Evolutionary conservation across 192 early-diverging fungal genomes (phyloP).

Genomic region (Coemansia aciculifera): DNA sequence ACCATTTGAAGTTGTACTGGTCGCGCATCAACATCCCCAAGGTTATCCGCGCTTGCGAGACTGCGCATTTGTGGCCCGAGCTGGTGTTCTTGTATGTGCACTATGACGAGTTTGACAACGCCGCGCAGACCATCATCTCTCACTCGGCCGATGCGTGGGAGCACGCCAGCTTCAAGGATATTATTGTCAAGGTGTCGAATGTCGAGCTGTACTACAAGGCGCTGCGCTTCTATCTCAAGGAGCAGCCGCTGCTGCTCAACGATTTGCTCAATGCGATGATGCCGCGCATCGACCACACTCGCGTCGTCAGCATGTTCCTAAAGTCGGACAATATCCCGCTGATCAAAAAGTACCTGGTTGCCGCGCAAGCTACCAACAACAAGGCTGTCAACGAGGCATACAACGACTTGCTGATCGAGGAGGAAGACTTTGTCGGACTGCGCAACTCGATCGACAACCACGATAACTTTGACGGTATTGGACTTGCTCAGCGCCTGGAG

Average conservation of each 20-base stretch:
- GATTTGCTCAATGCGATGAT: slow-evolving; percentile 89
- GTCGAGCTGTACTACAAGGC: slow-evolving; percentile 99
- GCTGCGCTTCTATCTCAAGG: slow-evolving; percentile 92
- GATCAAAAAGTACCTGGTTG: slow-evolving; percentile 93
- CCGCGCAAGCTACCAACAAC: slow-evolving; percentile 94
- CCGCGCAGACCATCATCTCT: slow-evolving; percentile 91
- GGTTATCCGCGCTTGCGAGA: slow-evolving; percentile 93
- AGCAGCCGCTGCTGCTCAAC: slow-evolving; percentile 92
- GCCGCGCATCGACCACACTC: slow-evolving; percentile 92
- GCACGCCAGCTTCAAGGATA: slow-evolving; percentile 94
- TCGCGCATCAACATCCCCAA: slow-evolving; percentile 99
- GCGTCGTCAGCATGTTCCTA: slow-evolving; percentile 95
- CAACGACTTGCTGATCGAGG: slow-evolving; percentile 96
- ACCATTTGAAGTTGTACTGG: slow-evolving; percentile 96
- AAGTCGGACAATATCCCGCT: slow-evolving; percentile 97
- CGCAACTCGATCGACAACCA: slow-evolving; percentile 93
- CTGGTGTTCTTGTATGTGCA: slow-evolving; percentile 98
- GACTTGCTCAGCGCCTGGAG: slow-evolving; percentile 87
- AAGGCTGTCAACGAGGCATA: slow-evolving; percentile 91
- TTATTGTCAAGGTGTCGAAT: slow-evolving; percentile 96
- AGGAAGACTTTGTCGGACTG: slow-evolving; percentile 92
- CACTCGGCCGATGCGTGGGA: slow-evolving; percentile 97
- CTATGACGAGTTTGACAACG: slow-evolving; percentile 99
- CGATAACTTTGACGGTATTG: slow-evolving; percentile 93
- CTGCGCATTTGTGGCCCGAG: slow-evolving; percentile 94